These are phyloP conservation scores for Penicillium sp. DNA, from an alignment of 2,329 filamentous ascomycete species.

Conservation along the genomic window DNA sequence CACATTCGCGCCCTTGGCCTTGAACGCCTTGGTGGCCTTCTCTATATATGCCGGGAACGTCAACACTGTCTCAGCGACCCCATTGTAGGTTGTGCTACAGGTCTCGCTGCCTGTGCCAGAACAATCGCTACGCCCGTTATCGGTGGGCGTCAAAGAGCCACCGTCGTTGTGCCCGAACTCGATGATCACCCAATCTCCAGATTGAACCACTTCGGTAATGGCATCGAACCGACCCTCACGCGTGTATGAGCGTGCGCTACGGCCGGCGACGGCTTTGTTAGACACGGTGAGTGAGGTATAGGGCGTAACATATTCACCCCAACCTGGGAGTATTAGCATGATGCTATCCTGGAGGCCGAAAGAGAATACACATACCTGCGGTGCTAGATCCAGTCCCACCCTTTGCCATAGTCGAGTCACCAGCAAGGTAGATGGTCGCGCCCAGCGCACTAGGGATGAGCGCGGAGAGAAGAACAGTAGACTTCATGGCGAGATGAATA, in stretches of 20 bases:
- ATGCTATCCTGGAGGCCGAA: neutral
- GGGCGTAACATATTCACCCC: slow-evolving; percentile 61
- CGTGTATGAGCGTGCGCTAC: slow-evolving; percentile 64
- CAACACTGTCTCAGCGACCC: slow-evolving; percentile 54
- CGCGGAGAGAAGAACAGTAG: slow-evolving; percentile 16
- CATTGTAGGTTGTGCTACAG: slow-evolving; percentile 54
- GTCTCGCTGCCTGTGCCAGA: slow-evolving; percentile 53
- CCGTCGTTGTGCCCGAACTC: slow-evolving; percentile 74
- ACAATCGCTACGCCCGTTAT: slow-evolving; percentile 64
- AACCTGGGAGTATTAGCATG: slow-evolving; percentile 45
- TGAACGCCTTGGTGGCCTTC: slow-evolving; percentile 55
- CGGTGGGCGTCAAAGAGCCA: slow-evolving; percentile 52
- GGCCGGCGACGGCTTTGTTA: slow-evolving; percentile 65
- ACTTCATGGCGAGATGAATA: slow-evolving; percentile 22
- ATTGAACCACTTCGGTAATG: slow-evolving; percentile 53
- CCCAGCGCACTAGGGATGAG: slow-evolving; percentile 25
- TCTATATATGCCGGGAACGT: slow-evolving; percentile 62
- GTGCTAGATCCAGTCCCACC: slow-evolving; percentile 23
- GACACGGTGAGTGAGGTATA: slow-evolving; percentile 50
- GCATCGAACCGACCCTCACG: slow-evolving; percentile 63
- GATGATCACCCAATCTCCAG: slow-evolving; percentile 66
- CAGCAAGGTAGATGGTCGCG: slow-evolving; percentile 32
- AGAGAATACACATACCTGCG: slow-evolving; percentile 18
- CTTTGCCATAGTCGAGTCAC: slow-evolving; percentile 38
- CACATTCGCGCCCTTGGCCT: slow-evolving; percentile 59